Conservation (phyloP, 371 early-diverging fungal species). For the Mortierella sp. region DNA sequence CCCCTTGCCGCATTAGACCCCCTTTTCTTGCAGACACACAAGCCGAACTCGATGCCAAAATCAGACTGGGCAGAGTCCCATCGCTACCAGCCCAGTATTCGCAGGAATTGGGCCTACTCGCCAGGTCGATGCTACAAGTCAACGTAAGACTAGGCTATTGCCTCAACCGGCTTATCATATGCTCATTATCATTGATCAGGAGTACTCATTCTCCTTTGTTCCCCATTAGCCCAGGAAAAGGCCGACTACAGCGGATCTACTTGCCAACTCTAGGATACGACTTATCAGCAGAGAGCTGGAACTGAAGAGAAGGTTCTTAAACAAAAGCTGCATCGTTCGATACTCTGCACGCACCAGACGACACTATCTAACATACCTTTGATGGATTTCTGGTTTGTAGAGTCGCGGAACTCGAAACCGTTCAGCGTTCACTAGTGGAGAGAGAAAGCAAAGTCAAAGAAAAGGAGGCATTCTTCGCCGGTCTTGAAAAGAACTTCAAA, state of each 20-base stretch:
- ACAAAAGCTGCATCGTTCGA: not conserved
- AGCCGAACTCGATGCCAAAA: slow-evolving; percentile 60
- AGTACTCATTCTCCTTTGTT: not conserved
- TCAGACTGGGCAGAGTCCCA: slow-evolving; percentile 60
- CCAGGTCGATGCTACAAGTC: slow-evolving; percentile 65
- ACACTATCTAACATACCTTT: not conserved
- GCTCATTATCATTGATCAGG: not conserved
- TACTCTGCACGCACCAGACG: not conserved
- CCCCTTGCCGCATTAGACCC: slow-evolving; percentile 55
- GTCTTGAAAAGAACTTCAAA: slow-evolving; percentile 11
- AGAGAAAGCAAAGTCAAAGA: slow-evolving; percentile 10
- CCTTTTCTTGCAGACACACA: slow-evolving; percentile 74
- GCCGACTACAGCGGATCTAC: slow-evolving; percentile 50
- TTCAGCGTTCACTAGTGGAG: not conserved
- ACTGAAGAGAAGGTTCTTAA: slow-evolving; percentile 17
- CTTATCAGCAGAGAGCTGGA: slow-evolving; percentile 16
- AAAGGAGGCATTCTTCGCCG: slow-evolving; percentile 11
- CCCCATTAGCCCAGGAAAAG: slow-evolving; percentile 38
- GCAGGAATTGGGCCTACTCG: slow-evolving; percentile 55
- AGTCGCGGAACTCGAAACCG: slow-evolving; percentile 11
- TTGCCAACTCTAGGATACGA: slow-evolving; percentile 24
- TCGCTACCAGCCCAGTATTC: slow-evolving; percentile 66
- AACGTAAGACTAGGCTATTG: slow-evolving; percentile 42
- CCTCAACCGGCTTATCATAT: not conserved
- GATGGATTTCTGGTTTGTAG: slow-evolving; percentile 2